A percentile compares a stretch with the other conserved stretches of the same genome.
These are phyloP conservation scores for Phytophthora colocasiae DNA, from an alignment of 352 stramenopile species.

Conservation along the genomic window DNA sequence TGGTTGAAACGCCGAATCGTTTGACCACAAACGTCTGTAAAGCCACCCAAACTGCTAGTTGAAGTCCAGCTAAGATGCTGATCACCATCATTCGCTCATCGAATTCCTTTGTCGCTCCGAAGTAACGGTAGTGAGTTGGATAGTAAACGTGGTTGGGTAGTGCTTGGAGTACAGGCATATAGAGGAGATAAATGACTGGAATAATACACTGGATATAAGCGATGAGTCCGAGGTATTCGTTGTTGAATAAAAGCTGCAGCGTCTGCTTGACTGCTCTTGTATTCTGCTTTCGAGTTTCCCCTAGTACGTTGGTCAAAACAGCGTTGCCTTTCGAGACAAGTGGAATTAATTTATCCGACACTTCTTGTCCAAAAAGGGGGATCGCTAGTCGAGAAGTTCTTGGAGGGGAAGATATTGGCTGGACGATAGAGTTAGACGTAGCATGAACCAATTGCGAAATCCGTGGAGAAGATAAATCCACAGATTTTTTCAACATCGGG, in stretches of 20 bases:
- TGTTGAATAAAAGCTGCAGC: slow-evolving; percentile 48
- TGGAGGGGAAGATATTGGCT: not conserved
- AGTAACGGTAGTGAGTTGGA: slow-evolving; percentile 31
- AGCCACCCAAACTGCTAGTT: slow-evolving; percentile 20
- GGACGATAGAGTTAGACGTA: not conserved
- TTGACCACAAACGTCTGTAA: slow-evolving; percentile 36
- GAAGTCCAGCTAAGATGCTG: slow-evolving; percentile 18
- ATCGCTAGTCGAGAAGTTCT: too few relatives aligned
- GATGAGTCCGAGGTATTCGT: slow-evolving; percentile 44
- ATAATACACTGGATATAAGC: slow-evolving; percentile 45
- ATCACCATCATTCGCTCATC: slow-evolving; percentile 32
- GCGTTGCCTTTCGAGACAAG: slow-evolving; percentile 19
- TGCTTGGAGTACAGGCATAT: slow-evolving; percentile 31
- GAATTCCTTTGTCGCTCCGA: slow-evolving; percentile 19
- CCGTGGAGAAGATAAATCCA: not conserved
- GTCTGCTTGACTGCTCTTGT: slow-evolving; percentile 38
- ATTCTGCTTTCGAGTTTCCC: slow-evolving; percentile 36
- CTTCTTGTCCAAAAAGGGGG: slow-evolving; percentile 14
- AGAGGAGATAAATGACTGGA: slow-evolving; percentile 41
- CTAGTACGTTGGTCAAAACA: slow-evolving; percentile 13
- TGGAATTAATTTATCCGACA: slow-evolving; percentile 25
- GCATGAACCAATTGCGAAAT: slow-evolving; percentile 8
- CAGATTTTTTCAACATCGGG: not conserved
- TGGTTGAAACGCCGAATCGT: slow-evolving; percentile 31
- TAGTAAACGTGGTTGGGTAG: slow-evolving; percentile 41